Evolutionary conservation across 345 rosid species (phyloP), one percentile per base, ranked within the genome.

Genomic region (Capsella bursapastoris): DNA sequence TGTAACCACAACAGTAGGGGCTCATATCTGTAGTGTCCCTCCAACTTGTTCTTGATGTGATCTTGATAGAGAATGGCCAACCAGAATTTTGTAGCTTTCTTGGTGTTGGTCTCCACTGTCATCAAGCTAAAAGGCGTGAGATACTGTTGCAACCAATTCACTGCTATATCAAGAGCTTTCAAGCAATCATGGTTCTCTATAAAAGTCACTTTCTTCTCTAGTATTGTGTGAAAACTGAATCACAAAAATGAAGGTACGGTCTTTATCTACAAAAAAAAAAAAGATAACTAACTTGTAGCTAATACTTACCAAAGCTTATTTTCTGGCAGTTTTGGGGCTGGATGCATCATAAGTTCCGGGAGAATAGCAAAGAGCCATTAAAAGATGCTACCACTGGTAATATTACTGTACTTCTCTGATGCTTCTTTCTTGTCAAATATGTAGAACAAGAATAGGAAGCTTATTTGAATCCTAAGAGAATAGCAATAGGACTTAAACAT

Each of bases 301-400:
- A 79, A 80, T 40, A 70, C 61, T 73, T 56, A 75, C 80, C 65
- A 48, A 70, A 56, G 59, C 68, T 72, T 69, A 74, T 60, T 74
- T 78, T 82, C 77, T 83, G 66, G 87, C 98, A 90, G 97, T 72
- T 90, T 75, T 79, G 86, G 74, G 91, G 86, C 55, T 90, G 97
- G 98, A 84, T 86, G 95, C 89, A 83, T 79, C 84, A 82, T 45
- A 85, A 83, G 82, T 71, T 82, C 67, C 77, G 78, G 76, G 83
- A 80, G 66, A 82, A 76, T 64, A 79, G 78, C 80, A 69, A 53
- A 25, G 92, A 87, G 74, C 85, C 83, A 51, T 65, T 80, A 81
- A 90, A 84, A 76, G 96, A 87, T 79, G 78, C 88, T 49, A 59
- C 79, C 8, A 77, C 70, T 27, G 98, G 98, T 93, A 90, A 72